Base-by-base conservation (phyloP, 768 basidiomycete genomes). In the Calocera cornea region DNA sequence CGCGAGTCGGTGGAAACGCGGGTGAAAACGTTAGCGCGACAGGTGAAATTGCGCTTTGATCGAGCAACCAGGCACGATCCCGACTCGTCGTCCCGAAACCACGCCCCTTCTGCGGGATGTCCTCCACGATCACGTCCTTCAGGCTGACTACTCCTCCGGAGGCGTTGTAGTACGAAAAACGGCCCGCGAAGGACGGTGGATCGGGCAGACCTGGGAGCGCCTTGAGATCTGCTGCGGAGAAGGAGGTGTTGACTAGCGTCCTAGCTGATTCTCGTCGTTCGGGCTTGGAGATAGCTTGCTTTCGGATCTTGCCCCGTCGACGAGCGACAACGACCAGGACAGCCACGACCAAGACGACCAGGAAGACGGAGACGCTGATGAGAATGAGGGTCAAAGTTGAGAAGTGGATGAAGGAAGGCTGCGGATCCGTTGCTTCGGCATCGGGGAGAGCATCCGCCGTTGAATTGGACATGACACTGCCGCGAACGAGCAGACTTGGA, bases 41-140 rank as follows among this genome's bases (percentile, higher is more conserved):
- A 33, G 54, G 54, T 8, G 54, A 60, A 27, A 60, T 60, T 16
- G 54, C 54, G 54, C 22, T 60, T 22, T 60, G 54, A 60, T 60
- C 54, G 5, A 60, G 54, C 54, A 60, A 27, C 27, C 31, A 33
- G 8, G 54, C 27, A 29, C 54, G 54, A 33, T 60, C 54, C 31
- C 27, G 31, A 19, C 44, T 47, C 24, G 27, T 60, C 10, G 24
- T 33, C 31, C 14, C 27, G 54, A 29, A 60, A 16, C 19, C 54
- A 10, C 16, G 54, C 31, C 31, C 19, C 54, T 60, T 33, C 44
- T 47, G 8, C 19, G 16, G 19, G 3, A 47, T 24, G 19, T 60
- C 31, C 31, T 60, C 54, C 31, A 60, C 54, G 27, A 60, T 60
- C 54, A 60, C 54, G 19, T 60, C 31, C 54, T 60, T 60, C 54